Percentiles rank a stretch among this genome's conserved stretches.
These are phyloP conservation scores for Pleurotus ostreatus DNA, from an alignment of 768 basidiomycete species.

Conservation along the genomic window DNA sequence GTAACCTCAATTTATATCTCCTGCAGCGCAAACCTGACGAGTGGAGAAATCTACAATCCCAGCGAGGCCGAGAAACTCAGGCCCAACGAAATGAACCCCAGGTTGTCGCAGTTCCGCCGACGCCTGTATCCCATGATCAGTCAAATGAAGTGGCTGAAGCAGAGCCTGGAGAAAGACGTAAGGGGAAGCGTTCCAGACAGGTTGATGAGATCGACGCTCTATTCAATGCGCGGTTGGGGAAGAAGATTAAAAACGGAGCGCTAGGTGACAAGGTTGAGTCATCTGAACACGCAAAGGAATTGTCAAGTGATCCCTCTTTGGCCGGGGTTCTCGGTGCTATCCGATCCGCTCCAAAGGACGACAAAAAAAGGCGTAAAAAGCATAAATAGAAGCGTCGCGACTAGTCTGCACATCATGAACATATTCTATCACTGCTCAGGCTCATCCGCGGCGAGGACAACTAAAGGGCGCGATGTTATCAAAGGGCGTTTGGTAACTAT, in stretches of 20 bases:
- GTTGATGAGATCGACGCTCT: slow-evolving; percentile 76
- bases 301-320: slow-evolving; percentile 32
- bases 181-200: slow-evolving; percentile 41
- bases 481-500: too few species aligned
- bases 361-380: slow-evolving; percentile 31
- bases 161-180: slow-evolving; percentile 15
- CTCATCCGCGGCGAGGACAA: too few species aligned
- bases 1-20: slow-evolving; percentile 73
- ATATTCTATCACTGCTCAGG: too few species aligned
- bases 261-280: slow-evolving; percentile 20
- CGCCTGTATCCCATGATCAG: not conserved
- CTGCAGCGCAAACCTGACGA: slow-evolving; percentile 77
- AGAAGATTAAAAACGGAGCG: slow-evolving; percentile 54
- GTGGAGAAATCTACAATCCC: slow-evolving; percentile 75
- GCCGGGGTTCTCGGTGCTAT: slow-evolving; percentile 58
- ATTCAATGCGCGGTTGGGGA: slow-evolving; percentile 56
- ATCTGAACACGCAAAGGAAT: slow-evolving; percentile 14
- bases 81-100: slow-evolving; percentile 16
- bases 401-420: too few species aligned
- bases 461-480: too few species aligned
- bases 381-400: not conserved
- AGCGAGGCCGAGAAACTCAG: slow-evolving; percentile 19
- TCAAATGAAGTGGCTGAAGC: not conserved
- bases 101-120: slow-evolving; percentile 9
- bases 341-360: slow-evolving; percentile 47